These are phyloP conservation scores for Glycine latifolia DNA, from an alignment of 306 rosid species.

Conservation along the genomic window DNA sequence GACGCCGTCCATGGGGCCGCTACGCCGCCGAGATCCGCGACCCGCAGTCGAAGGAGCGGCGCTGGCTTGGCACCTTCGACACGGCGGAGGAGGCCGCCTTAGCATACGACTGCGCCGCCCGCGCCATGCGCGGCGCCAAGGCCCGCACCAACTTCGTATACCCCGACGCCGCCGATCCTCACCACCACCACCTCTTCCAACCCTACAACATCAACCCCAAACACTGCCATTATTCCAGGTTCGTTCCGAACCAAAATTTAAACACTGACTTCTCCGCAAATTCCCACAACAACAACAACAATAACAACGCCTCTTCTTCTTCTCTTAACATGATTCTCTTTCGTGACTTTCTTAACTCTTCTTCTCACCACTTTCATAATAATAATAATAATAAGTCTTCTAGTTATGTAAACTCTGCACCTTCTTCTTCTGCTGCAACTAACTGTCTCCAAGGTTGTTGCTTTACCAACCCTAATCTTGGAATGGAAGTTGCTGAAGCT, in stretches of 20 bases:
- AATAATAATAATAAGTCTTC: neutral
- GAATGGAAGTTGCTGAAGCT: neutral
- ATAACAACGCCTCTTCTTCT: neutral
- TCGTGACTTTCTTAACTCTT: slow-evolving; percentile 54
- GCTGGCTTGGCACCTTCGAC: slow-evolving; percentile 97
- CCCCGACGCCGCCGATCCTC: slow-evolving; percentile 45
- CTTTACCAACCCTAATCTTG: neutral
- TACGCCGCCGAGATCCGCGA: slow-evolving; percentile 95
- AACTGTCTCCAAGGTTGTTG: slow-evolving; percentile 2
- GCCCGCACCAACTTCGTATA: slow-evolving; percentile 87
- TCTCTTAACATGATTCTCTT: slow-evolving; percentile 65
- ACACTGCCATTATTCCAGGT: slow-evolving; percentile 36
- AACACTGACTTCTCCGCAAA: neutral
- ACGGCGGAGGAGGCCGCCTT: slow-evolving; percentile 96
- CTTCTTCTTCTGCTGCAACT: neutral
- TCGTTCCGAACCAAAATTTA: neutral
- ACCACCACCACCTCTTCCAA: slow-evolving; percentile 41
- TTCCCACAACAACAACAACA: neutral
- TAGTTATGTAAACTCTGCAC: neutral
- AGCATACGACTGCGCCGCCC: slow-evolving; percentile 91
- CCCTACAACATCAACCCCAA: slow-evolving; percentile 40
- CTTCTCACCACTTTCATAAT: slow-evolving; percentile 23
- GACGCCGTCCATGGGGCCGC: slow-evolving; percentile 97
- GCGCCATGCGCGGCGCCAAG: slow-evolving; percentile 87
- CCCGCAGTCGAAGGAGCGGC: slow-evolving; percentile 84